Evolutionary conservation across 2,329 filamentous ascomycete genomes (phyloP).

Genomic region (Escovopsis sp.): DNA sequence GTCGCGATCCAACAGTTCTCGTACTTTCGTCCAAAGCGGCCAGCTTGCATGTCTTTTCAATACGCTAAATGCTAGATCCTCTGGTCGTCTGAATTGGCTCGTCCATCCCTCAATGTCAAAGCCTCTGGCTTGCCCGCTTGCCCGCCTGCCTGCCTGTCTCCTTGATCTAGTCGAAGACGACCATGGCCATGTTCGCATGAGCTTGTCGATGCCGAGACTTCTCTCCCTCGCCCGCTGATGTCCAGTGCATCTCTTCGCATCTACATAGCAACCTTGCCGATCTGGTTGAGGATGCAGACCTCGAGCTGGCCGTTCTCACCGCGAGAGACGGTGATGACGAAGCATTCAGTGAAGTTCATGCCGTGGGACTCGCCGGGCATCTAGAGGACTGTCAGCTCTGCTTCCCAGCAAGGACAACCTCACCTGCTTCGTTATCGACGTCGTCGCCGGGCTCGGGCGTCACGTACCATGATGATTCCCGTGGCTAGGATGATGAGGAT

Average conservation of each 20-base stretch:
- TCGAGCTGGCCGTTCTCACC: conserved; percentile 39
- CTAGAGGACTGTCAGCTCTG: conserved; percentile 25
- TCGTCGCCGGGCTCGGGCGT: too few relatives aligned
- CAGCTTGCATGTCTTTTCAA: too few relatives aligned
- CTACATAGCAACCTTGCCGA: conserved; percentile 79
- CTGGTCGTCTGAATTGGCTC: too few relatives aligned
- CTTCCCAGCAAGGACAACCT: too few relatives aligned
- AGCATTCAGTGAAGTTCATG: conserved; percentile 83
- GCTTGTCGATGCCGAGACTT: conserved; percentile 1
- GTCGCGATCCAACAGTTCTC: too few relatives aligned
- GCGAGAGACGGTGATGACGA: conserved; percentile 54
- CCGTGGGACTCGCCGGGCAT: conserved; percentile 73
- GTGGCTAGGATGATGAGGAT: conserved; percentile 80
- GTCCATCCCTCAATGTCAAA: too few relatives aligned
- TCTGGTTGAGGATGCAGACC: conserved; percentile 46
- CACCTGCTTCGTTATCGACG: too few relatives aligned
- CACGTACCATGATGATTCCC: conserved; percentile 67
- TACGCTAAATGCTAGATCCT: too few relatives aligned
- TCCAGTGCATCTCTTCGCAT: background rate
- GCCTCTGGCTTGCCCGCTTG: too few relatives aligned
- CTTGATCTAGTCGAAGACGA: too few relatives aligned
- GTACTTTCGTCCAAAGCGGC: too few relatives aligned
- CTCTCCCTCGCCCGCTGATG: background rate
- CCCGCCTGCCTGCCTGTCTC: too few relatives aligned
- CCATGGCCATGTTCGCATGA: background rate